Evolutionary conservation across 2,329 filamentous ascomycete genomes (phyloP), one percentile per base, ranked within the genome.

Genomic region (Fusarium camptoceras): DNA sequence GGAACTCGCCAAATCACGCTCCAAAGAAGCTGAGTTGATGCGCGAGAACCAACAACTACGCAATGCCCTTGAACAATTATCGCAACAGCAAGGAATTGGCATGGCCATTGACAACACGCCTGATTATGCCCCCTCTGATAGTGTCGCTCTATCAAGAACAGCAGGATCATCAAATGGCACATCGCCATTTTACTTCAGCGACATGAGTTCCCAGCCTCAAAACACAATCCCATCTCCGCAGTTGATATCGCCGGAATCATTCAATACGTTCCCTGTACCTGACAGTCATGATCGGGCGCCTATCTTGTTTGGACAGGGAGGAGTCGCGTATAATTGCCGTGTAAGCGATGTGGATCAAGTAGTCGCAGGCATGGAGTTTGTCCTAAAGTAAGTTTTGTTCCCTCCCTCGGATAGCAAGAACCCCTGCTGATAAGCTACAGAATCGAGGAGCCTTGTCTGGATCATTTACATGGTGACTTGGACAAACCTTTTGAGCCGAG

Each of bases 351-450:
- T 59, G 22, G 55, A 66, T 34, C 55, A 61, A 22, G 48, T 66
- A 1, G 25, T 34, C n/a, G 31, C 76, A 15, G 78, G 76, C 6
- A 77, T 80, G 72, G 76, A 80, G 10, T 80, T 80, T 61, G 77
- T 80, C 2, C 47, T 80, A 16, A 76, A 72, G 78, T 66, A 30
- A 24, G 39, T 27, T 16, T 6, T 5, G n/a, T n/a, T n/a, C n/a
- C 9, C 5, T 15, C 3, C 10, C 16, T 16, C 6, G 15, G 2
- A 30, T 37, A 20, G 24, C 7, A 5, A 7, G 1, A 6, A 22
- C 3, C 8, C 20, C 7, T 43, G 14, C 53, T 64, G 1, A 68
- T 34, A 25, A 3, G 2, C 0, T 1, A 3, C 5, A 68, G 65
- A 18, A 68, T 68, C 0, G 65, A 68, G 14, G 65, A 68, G 10